A percentile compares a stretch with the other conserved stretches of the same genome.
phyloP scores from a whole-genome alignment of 345 rosid species.

The Geranium rotundifolium region DNA sequence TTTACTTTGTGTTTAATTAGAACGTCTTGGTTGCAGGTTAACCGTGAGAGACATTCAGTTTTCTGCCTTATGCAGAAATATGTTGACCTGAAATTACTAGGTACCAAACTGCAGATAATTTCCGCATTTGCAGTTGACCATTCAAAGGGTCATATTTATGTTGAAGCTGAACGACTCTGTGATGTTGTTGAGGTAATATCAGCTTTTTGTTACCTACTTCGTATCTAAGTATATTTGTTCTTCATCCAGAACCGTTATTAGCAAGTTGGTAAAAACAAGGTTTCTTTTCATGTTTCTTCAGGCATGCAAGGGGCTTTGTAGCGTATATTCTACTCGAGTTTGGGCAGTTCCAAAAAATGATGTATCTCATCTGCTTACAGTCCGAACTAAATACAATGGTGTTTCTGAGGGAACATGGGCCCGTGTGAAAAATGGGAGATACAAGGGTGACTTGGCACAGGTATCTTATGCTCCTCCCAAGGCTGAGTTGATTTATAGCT shows the following conservation, averaged over 20 bases:
- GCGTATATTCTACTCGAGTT: constrained; percentile 57
- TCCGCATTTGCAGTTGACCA: constrained; percentile 73
- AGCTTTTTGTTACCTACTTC: not conserved
- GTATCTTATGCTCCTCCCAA: constrained; percentile 17
- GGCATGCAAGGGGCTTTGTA: constrained; percentile 69
- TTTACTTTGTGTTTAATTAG: not conserved
- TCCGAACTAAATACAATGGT: constrained; percentile 37
- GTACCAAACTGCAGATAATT: constrained; percentile 45
- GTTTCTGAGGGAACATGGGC: constrained; percentile 69
- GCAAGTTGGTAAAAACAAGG: constrained; percentile 1
- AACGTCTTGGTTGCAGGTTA: constrained; percentile 41
- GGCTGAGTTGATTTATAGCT: constrained; percentile 1
- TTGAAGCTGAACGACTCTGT: constrained; percentile 67
- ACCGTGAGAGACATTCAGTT: constrained; percentile 66
- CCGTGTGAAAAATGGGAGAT: constrained; percentile 77
- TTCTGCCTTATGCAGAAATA: constrained; percentile 95
- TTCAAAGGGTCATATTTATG: constrained; percentile 60
- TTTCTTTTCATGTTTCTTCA: constrained; percentile 16
- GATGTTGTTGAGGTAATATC: constrained; percentile 61
- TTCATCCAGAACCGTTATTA: not conserved
- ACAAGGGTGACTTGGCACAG: constrained; percentile 92
- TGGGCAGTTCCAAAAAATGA: constrained; percentile 51
- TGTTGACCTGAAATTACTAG: constrained; percentile 57
- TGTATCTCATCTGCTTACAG: constrained; percentile 47
- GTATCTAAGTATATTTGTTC: not conserved